Percentiles rank a stretch among this genome's conserved stretches.
Conservation (phyloP, 2,329 filamentous ascomycete species). For the Cyclaneusma minus region DNA sequence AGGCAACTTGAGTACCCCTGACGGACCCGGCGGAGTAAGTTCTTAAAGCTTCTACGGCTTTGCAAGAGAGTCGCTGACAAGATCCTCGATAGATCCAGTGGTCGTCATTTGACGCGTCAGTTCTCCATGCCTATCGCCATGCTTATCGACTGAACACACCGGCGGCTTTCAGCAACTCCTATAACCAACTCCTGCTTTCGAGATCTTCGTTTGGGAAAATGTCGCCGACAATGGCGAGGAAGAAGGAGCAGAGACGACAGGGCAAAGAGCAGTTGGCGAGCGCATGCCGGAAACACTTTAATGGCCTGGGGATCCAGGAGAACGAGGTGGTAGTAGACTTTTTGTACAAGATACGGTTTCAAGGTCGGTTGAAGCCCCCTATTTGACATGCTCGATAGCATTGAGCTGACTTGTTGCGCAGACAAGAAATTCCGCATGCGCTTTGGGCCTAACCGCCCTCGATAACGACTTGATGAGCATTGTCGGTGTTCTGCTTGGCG, state of each 20-base stretch:
- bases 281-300: conserved; percentile 69
- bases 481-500: no score
- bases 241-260: conserved; percentile 47
- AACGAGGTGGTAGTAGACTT: conserved; percentile 62
- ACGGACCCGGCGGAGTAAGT: no score
- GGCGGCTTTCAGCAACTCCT: conserved; percentile 49
- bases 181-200: conserved; percentile 45
- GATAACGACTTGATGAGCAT: no score
- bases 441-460: conserved; percentile 19
- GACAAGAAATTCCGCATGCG: conserved; percentile 23
- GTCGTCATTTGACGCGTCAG: conserved; percentile 48
- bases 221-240: conserved; percentile 62
- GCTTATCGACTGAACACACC: conserved; percentile 57
- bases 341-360: conserved; percentile 20
- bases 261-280: conserved; percentile 58
- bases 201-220: conserved; percentile 51
- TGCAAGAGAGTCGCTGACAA: no score
- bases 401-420: conserved; percentile 4
- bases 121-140: conserved; percentile 62
- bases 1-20: no score
- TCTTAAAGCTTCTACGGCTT: no score
- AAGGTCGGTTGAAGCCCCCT: conserved; percentile 11
- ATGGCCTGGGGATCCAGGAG: conserved; percentile 62
- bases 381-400: neutral
- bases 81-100: conserved; percentile 39